Evolutionary conservation across 2,329 filamentous ascomycete species (phyloP).

Genomic region (Phymatotrichopsis omnivora): DNA sequence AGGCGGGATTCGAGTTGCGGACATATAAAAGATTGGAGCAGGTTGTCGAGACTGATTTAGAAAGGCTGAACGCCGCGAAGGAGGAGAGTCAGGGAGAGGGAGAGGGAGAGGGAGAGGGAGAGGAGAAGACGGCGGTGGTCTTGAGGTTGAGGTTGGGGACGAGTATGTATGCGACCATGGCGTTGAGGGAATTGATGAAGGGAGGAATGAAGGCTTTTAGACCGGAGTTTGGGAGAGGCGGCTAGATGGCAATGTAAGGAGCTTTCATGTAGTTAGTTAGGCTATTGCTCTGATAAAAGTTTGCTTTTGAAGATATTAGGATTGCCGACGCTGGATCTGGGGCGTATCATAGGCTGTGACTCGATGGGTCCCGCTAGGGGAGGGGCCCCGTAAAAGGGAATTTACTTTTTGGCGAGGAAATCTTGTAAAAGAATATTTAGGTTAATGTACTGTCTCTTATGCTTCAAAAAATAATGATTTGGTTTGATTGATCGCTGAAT

Average conservation of each 20-base stretch:
- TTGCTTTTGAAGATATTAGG: too few species aligned
- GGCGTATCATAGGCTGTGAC: too few species aligned
- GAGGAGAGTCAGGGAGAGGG: conserved; percentile 8
- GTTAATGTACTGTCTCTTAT: too few species aligned
- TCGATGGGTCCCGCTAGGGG: too few species aligned
- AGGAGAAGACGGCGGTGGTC: conserved; percentile 53
- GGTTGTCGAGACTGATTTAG: conserved; percentile 78
- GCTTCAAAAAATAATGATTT: too few species aligned
- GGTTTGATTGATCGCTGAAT: too few species aligned
- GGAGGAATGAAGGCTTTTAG: conserved; percentile 53
- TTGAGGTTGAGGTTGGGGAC: conserved; percentile 66
- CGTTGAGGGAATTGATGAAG: conserved; percentile 67
- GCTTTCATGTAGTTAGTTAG: too few species aligned
- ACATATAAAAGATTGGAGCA: conserved; percentile 70
- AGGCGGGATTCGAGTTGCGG: conserved; percentile 58
- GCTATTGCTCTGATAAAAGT: too few species aligned
- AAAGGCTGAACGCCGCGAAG: conserved; percentile 44
- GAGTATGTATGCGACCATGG: conserved; percentile 79
- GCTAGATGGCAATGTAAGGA: conserved; percentile 9
- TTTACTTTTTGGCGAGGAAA: too few species aligned
- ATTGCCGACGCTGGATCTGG: too few species aligned
- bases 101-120: conserved; percentile 26
- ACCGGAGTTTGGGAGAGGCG: conserved; percentile 45
- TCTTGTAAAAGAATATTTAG: too few species aligned
- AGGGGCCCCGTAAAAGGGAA: too few species aligned